Conservation (phyloP, 306 rosid species). For the Glycine tomentella region DNA sequence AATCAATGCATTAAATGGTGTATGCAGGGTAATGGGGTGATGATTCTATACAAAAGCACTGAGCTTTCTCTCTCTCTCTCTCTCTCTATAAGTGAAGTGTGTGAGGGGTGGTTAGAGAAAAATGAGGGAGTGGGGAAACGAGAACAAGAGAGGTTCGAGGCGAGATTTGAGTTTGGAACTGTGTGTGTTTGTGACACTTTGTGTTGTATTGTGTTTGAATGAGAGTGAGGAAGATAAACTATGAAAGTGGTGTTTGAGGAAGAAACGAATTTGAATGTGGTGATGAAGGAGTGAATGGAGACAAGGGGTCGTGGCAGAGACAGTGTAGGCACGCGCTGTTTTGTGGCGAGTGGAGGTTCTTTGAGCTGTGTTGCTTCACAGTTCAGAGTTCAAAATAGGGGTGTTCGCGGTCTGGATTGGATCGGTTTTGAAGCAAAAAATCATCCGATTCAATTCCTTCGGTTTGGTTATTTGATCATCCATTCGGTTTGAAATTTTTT, state of each 20-base stretch:
- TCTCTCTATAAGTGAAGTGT: background rate
- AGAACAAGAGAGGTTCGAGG: conserved; percentile 22
- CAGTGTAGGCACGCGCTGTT: conserved; percentile 46
- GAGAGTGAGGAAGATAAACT: background rate
- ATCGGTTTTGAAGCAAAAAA: too few species aligned
- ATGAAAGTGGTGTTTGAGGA: background rate
- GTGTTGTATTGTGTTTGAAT: conserved; percentile 19
- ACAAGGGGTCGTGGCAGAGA: conserved; percentile 29
- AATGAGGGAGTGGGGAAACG: background rate
- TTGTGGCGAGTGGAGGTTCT: conserved; percentile 29
- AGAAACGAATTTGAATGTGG: conserved; percentile 47
- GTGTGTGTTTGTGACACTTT: background rate
- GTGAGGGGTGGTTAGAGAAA: background rate
- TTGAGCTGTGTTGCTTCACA: background rate
- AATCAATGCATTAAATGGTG: conserved; percentile 41
- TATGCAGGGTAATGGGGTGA: conserved; percentile 35
- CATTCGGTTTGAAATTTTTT: too few species aligned
- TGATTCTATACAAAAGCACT: conserved; percentile 31
- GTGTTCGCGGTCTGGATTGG: too few species aligned
- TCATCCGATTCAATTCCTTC: too few species aligned
- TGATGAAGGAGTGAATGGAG: conserved; percentile 9
- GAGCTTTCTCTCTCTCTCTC: conserved; percentile 28
- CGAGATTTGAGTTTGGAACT: conserved; percentile 54
- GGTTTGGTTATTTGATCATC: too few species aligned
- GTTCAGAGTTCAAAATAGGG: conserved; percentile 10